These are phyloP conservation scores for Naegleria gruberi DNA, from an alignment of 208 protist genomes.

Conservation along the genomic window DNA sequence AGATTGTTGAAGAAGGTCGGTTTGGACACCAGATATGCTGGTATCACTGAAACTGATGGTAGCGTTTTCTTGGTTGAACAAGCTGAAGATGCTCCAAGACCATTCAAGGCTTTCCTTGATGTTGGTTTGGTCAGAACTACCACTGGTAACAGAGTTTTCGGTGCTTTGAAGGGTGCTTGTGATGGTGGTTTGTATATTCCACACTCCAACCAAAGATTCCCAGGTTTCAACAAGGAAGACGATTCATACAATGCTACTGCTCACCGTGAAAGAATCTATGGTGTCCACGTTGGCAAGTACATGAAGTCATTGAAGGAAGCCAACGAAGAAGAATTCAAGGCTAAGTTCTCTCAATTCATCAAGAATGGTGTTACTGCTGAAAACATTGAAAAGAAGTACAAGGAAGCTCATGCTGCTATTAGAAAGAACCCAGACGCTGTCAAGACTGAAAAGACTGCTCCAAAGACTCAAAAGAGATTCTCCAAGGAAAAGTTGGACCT, in stretches of 20 bases:
- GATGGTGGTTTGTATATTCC: conserved; percentile 95
- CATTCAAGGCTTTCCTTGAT: conserved; percentile 95
- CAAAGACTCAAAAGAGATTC: not conserved
- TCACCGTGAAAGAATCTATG: conserved; percentile 89
- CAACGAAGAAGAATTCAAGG: conserved; percentile 77
- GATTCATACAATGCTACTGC: conserved; percentile 76
- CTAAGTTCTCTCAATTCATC: conserved; percentile 90
- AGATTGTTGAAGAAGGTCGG: conserved; percentile 86
- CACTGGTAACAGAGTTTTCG: conserved; percentile 88
- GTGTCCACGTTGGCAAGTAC: conserved; percentile 93
- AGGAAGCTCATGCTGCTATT: conserved; percentile 81
- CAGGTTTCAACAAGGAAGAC: conserved; percentile 81
- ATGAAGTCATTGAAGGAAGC: conserved; percentile 92
- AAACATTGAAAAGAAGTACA: conserved; percentile 85
- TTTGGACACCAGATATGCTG: conserved; percentile 85
- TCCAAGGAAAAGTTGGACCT: not conserved
- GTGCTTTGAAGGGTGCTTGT: conserved; percentile 85
- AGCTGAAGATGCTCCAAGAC: conserved; percentile 70
- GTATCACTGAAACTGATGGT: conserved; percentile 75
- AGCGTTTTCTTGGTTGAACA: conserved; percentile 61
- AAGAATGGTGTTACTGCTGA: conserved; percentile 74
- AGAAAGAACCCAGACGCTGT: conserved; percentile 64
- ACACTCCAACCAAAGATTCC: conserved; percentile 90
- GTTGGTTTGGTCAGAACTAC: conserved; percentile 91
- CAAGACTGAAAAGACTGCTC: conserved; percentile 19